These are phyloP conservation scores for Schizosaccharomyces versatilis DNA, from an alignment of 1,139 yeast species.

Conservation along the genomic window DNA sequence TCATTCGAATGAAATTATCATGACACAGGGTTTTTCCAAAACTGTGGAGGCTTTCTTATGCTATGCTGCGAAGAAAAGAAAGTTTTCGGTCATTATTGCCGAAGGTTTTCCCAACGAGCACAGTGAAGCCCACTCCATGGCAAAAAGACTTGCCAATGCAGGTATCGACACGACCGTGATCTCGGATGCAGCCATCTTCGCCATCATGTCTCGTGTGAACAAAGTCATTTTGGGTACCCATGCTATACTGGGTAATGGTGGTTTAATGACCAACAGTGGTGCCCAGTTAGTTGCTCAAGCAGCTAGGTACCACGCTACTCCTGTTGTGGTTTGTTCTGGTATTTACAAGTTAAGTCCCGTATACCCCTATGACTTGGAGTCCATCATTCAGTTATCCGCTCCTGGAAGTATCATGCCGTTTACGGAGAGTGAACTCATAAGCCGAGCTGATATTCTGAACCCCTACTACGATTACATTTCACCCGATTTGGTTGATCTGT, in stretches of 20 bases:
- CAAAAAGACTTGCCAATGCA: conserved; percentile 55
- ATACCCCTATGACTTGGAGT: conserved; percentile 79
- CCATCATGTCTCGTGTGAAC: conserved; percentile 93
- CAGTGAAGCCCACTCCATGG: conserved; percentile 53
- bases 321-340: conserved; percentile 90
- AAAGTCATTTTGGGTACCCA: conserved; percentile 84
- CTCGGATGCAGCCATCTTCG: conserved; percentile 82
- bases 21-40: conserved; percentile 86
- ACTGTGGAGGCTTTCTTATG: conserved; percentile 73
- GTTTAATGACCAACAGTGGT: conserved; percentile 74
- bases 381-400: conserved; percentile 80
- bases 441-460: conserved; percentile 65
- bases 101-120: conserved; percentile 83
- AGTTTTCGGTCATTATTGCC: conserved; percentile 76
- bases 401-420: conserved; percentile 64
- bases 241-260: conserved; percentile 82
- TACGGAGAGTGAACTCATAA: conserved; percentile 32
- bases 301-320: conserved; percentile 84
- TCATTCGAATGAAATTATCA: conserved; percentile 76
- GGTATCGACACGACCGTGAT: conserved; percentile 77
- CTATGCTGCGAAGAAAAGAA: conserved; percentile 73
- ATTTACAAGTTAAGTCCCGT: conserved; percentile 78
- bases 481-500: conserved; percentile 85
- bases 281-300: conserved; percentile 86
- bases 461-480: conserved; percentile 83